Evolutionary conservation across 2,329 filamentous ascomycete genomes (phyloP), one percentile per base, ranked within the genome.

Genomic region (Exophiala mesophila): DNA sequence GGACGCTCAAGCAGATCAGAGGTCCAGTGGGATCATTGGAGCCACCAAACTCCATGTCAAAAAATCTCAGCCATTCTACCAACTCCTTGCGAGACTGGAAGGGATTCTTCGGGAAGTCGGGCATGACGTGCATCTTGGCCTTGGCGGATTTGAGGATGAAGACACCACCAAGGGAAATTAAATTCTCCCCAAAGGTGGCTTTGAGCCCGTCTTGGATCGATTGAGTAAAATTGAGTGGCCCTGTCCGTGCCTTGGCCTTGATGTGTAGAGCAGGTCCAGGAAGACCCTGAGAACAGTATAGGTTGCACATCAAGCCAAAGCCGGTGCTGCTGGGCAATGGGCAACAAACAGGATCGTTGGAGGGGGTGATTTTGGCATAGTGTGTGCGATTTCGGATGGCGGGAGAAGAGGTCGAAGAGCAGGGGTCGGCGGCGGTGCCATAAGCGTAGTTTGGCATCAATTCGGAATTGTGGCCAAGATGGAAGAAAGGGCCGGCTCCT

Each of bases 41-140:
- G 62, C 64, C 4, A 9, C 18, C 12, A 13, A 51, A 45, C 8
- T 18, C 21, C 28, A 52, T 47, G 26, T 65, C 56, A 47, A 66
- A 65, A 38, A 57, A 70, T 1, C 55, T 62, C 28, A 72, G 49
- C 69, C 69, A 72, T 1, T 57, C 32, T 6, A 63, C 56, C 17
- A 69, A 39, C 2, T 62, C 54, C 0, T 55, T 39, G 0, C 58
- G 47, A 13, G 57, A 44, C 2, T 46, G 37, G 37, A 69, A 66
- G 0, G 63, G 33, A 12, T 57, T 39, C 0, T 49, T 20, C 0
- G 66, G 64, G 31, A 71, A 71, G 47, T 70, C 68, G 1, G 68
- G 68, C 67, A 71, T 71, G 9, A 71, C 61, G 47, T 72, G 68
- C 8, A 66, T 59, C 4, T 57, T 62, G 4, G 63, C 58, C 15